Evolutionary conservation across 1,284 basidiomycete species (phyloP), one percentile per base, ranked within the genome.

Genomic region (Boletus smithii): DNA sequence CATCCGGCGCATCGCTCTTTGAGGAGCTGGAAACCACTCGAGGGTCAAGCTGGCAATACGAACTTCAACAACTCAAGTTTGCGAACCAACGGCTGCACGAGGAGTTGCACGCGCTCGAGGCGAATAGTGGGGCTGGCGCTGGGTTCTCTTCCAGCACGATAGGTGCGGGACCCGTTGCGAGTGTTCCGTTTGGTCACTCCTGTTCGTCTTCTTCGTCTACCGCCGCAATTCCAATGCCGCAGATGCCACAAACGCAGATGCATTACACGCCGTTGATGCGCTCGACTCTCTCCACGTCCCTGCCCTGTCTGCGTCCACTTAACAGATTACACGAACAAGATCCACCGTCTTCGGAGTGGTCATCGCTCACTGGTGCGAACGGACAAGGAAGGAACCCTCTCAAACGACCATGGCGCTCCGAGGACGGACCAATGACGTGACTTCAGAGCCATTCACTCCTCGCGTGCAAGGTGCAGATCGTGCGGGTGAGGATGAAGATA

Each of bases 21-120:
- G 81, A 80, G 38, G 88, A 90, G 64, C 75, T 93, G 17, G 82
- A 86, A 37, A 74, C 77, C 0, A 65, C 69, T 8, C 70, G 84
- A 10, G 81, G 76, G 17, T 84, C 85, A 31, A 90, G 86, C 54
- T 95, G 93, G 92, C 91, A 94, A 68, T 95, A 92, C 61, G 91
- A 94, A 69, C 73, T 95, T 30, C 88, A 93, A 68, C 88, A 93
- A 69, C 74, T 94, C 56, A 78, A 83, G 62, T 82, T 83, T 58
- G 74, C 78, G 44, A 95, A 95, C 62, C 74, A 81, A 63, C 71
- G 83, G 54, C 59, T 95, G 44, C 69, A 70, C 46, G 86, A 89
- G 50, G 88, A 93, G 67, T 71, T 93, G 27, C 69, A 68, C 17
- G 70, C 63, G 24, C 64, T 86, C 35, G 83, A 85, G 67, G 40